Evolutionary conservation across 2,329 filamentous ascomycete species (phyloP).

Genomic region (Alternaria sp.): DNA sequence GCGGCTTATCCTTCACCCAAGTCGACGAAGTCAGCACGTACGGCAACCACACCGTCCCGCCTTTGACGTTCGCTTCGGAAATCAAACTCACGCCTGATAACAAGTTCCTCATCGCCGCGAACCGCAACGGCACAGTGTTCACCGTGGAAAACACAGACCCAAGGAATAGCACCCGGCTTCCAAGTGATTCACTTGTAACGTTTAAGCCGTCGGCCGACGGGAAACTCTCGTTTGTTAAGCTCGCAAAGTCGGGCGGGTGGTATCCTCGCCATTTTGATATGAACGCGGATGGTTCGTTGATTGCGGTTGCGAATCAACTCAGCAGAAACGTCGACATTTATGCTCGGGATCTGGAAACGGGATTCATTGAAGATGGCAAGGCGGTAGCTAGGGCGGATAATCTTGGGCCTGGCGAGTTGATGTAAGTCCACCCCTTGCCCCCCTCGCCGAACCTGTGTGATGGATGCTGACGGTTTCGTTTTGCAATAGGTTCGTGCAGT

Average conservation of each 20-base stretch:
- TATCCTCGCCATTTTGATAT: constrained; percentile 73
- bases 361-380: constrained; percentile 61
- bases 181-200: constrained; percentile 68
- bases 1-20: constrained; percentile 58
- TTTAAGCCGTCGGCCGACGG: constrained; percentile 57
- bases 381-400: constrained; percentile 47
- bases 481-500: constrained; percentile 14
- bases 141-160: constrained; percentile 56
- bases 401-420: constrained; percentile 37
- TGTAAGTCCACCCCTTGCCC: constrained; percentile 18
- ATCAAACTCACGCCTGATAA: constrained; percentile 63
- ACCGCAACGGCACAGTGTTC: constrained; percentile 69
- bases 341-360: constrained; percentile 66
- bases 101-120: constrained; percentile 72
- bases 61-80: constrained; percentile 60
- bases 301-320: constrained; percentile 72
- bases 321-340: constrained; percentile 69
- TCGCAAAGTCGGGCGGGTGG: constrained; percentile 69
- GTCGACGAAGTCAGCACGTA: constrained; percentile 56
- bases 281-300: constrained; percentile 68
- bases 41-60: constrained; percentile 44
- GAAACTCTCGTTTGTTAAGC: constrained; percentile 63
- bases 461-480: neutral
- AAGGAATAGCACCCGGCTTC: constrained; percentile 45
- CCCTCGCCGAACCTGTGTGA: neutral